Evolutionary conservation across 345 rosid genomes (phyloP).

Genomic region (Isatis tinctoria): DNA sequence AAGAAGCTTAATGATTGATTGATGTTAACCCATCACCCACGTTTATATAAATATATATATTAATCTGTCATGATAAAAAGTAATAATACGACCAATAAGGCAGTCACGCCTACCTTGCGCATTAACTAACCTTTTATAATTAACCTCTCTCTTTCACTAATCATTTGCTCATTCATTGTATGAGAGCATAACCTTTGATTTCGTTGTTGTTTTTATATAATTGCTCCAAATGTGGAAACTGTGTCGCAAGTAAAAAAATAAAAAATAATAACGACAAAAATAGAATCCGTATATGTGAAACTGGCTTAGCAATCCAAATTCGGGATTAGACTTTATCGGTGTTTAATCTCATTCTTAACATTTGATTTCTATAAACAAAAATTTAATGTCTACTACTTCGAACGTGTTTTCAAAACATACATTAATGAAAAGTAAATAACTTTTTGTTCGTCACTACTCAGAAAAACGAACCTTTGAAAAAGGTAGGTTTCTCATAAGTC

Average conservation of each 20-base stretch:
- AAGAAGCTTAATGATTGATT: constrained; percentile 36
- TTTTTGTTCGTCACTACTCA: not conserved
- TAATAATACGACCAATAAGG: constrained; percentile 6
- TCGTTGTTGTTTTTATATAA: not conserved
- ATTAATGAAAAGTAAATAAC: not conserved
- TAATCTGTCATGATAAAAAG: constrained; percentile 10
- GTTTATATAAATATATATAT: not conserved
- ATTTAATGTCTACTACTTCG: not conserved
- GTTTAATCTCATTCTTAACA: not conserved
- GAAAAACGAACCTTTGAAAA: not conserved
- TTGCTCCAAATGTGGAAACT: constrained; percentile 10
- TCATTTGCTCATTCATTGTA: constrained; percentile 11
- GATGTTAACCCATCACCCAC: constrained; percentile 31
- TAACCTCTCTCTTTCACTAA: constrained; percentile 15
- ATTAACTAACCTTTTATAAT: constrained; percentile 14
- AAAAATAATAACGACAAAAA: not conserved
- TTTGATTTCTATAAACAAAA: not conserved
- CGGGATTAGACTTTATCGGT: not conserved
- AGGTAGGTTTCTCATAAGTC: not conserved
- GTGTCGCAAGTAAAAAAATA: not conserved
- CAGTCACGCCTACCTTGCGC: constrained; percentile 17
- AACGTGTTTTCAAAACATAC: not conserved
- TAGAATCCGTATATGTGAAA: not conserved
- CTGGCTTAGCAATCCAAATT: not conserved
- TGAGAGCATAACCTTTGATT: not conserved